Conservation (phyloP, 1,284 basidiomycete genomes). For the Ganoderma meredithae region DNA sequence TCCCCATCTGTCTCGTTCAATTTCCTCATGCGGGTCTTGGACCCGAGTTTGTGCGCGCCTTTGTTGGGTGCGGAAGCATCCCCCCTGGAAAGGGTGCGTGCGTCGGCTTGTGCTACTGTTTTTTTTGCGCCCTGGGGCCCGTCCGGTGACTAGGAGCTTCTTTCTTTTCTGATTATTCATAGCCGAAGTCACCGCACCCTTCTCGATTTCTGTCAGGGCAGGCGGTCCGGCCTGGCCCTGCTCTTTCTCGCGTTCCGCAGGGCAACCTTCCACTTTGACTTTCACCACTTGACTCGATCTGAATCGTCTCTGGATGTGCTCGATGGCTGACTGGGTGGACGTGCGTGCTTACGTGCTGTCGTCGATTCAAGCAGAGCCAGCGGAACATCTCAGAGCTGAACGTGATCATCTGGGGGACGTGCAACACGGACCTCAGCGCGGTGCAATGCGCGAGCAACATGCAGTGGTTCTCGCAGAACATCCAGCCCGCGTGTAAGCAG, state of each 20-base stretch:
- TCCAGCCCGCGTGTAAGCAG: slow-evolving; percentile 56
- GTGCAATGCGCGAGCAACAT: slow-evolving; percentile 67
- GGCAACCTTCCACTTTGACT: slow-evolving; percentile 8
- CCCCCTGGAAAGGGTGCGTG: background rate
- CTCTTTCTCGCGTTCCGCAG: slow-evolving; percentile 21
- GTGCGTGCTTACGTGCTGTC: slow-evolving; percentile 20
- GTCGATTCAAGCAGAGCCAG: slow-evolving; percentile 57
- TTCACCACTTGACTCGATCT: background rate
- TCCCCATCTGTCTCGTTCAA: background rate
- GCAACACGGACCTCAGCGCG: slow-evolving; percentile 61
- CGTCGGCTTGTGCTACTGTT: background rate
- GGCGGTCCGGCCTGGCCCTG: slow-evolving; percentile 12
- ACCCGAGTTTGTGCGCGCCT: background rate
- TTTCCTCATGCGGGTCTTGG: background rate
- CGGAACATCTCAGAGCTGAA: slow-evolving; percentile 70
- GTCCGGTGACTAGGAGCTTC: background rate
- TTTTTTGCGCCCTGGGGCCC: background rate
- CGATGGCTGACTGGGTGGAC: background rate
- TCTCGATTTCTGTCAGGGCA: background rate
- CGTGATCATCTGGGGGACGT: slow-evolving; percentile 77
- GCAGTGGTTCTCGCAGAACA: slow-evolving; percentile 59
- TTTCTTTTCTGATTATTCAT: slow-evolving; percentile 6
- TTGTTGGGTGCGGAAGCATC: background rate
- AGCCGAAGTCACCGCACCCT: slow-evolving; percentile 3
- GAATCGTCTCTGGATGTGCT: background rate